These are phyloP conservation scores for Radiomyces spectabilis DNA, from an alignment of 192 early-diverging fungal species.

Conservation along the genomic window DNA sequence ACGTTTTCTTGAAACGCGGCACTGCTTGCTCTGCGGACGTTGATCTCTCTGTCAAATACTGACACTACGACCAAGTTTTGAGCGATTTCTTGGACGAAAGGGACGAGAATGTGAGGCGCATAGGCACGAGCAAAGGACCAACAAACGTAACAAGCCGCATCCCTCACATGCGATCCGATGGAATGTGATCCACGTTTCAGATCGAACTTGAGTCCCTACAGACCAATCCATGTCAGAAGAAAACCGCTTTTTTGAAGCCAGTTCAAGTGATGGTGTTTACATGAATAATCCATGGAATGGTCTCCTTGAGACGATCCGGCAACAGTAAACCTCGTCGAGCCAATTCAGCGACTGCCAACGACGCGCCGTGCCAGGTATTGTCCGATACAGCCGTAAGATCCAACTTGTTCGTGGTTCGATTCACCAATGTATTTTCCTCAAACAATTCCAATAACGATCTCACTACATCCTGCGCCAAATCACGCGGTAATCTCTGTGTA, in stretches of 20 bases:
- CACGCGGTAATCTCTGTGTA: slow-evolving; percentile 67
- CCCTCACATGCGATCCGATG: slow-evolving; percentile 89
- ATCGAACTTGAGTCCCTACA: slow-evolving; percentile 80
- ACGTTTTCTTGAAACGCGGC: slow-evolving; percentile 99
- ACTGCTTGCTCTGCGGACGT: slow-evolving; percentile 85
- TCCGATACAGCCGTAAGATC: slow-evolving; percentile 82
- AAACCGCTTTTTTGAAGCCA: too few species aligned
- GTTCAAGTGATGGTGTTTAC: too few species aligned
- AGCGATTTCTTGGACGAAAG: slow-evolving; percentile 60
- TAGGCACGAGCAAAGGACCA: slow-evolving; percentile 97
- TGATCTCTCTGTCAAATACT: slow-evolving; percentile 89
- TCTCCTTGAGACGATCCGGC: slow-evolving; percentile 57
- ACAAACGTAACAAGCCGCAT: slow-evolving; percentile 94
- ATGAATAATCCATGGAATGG: slow-evolving; percentile 74
- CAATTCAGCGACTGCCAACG: slow-evolving; percentile 87
- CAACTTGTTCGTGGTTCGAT: slow-evolving; percentile 23
- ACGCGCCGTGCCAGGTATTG: slow-evolving; percentile 90
- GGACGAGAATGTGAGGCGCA: slow-evolving; percentile 57
- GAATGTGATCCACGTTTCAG: slow-evolving; percentile 83
- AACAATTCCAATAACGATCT: slow-evolving; percentile 71
- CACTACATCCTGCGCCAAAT: slow-evolving; percentile 79
- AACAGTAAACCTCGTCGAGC: slow-evolving; percentile 78
- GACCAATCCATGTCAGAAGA: slow-evolving; percentile 83
- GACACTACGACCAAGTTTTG: slow-evolving; percentile 72
- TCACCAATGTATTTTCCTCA: slow-evolving; percentile 65